These are phyloP conservation scores for Coemansia sp. DNA, from an alignment of 192 early-diverging fungal species.

Conservation along the genomic window DNA sequence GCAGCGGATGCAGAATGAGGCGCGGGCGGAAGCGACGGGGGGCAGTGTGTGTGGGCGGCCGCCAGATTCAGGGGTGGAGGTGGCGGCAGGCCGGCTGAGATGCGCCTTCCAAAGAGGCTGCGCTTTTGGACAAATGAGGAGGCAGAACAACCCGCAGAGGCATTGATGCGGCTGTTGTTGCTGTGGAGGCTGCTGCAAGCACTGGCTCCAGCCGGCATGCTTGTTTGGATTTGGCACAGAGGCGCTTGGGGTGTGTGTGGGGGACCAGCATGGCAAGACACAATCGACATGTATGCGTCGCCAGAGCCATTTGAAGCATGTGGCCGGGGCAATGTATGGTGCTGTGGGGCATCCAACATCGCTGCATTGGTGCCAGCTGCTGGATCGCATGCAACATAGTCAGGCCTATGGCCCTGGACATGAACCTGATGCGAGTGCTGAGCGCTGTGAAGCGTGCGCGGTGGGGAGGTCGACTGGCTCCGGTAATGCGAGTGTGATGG, in stretches of 20 bases:
- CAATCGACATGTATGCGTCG: constrained; percentile 17
- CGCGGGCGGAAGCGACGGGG: constrained; percentile 27
- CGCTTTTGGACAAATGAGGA: constrained; percentile 42
- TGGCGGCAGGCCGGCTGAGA: constrained; percentile 41
- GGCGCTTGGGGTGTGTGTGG: constrained; percentile 10
- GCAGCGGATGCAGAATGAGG: constrained; percentile 36
- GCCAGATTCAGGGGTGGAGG: constrained; percentile 46
- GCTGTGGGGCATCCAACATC: constrained; percentile 1
- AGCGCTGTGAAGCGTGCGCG: constrained; percentile 12
- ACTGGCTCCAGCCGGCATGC: constrained; percentile 1
- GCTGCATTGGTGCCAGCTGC: background rate
- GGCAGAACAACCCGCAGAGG: constrained; percentile 1
- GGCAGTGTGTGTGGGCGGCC: constrained; percentile 37
- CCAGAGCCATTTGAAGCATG: constrained; percentile 2
- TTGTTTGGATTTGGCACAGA: constrained; percentile 5
- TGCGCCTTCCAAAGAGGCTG: constrained; percentile 44
- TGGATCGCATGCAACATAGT: background rate
- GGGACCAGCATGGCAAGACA: constrained; percentile 8
- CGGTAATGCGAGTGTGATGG: constrained; percentile 15
- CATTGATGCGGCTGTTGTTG: constrained; percentile 6
- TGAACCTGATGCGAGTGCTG: background rate
- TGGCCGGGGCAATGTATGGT: background rate
- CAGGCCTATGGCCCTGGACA: background rate
- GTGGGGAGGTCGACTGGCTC: constrained; percentile 33
- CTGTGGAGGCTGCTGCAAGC: constrained; percentile 11